phyloP scores from a whole-genome alignment of 768 basidiomycete species.

The Phaffia tasmanica region DNA sequence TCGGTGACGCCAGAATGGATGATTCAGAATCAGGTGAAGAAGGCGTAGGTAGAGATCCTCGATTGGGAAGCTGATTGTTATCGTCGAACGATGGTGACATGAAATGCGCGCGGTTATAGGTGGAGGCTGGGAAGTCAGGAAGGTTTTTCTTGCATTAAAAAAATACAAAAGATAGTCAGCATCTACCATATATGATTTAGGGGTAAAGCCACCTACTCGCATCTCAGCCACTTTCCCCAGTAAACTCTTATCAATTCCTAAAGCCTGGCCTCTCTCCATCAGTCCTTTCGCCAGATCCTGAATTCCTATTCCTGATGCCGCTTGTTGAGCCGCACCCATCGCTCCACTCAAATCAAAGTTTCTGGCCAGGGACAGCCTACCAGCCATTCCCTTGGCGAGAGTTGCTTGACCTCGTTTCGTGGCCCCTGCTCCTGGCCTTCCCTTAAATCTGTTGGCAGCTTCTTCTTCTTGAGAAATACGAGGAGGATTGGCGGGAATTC shows the following conservation, averaged over 20 bases:
- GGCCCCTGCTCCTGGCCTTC: slow-evolving; percentile 55
- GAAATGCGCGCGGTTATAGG: neutral
- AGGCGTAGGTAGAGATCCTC: too few species aligned
- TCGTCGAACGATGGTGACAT: neutral
- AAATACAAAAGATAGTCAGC: neutral
- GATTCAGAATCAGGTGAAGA: too few species aligned
- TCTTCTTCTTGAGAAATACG: slow-evolving; percentile 41
- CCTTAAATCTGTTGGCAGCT: slow-evolving; percentile 47
- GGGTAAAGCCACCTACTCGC: slow-evolving; percentile 28
- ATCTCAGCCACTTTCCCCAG: slow-evolving; percentile 36
- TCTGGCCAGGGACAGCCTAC: neutral
- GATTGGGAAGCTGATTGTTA: too few species aligned
- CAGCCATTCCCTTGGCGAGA: slow-evolving; percentile 50
- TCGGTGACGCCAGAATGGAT: too few species aligned
- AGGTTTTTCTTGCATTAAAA: slow-evolving; percentile 56
- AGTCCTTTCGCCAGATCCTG: slow-evolving; percentile 35
- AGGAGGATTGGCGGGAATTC: slow-evolving; percentile 59
- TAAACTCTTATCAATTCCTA: slow-evolving; percentile 46
- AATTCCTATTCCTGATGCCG: slow-evolving; percentile 26
- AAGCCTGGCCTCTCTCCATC: slow-evolving; percentile 40
- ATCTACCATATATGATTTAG: neutral
- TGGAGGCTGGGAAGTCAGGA: slow-evolving; percentile 57
- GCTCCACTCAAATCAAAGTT: slow-evolving; percentile 5
- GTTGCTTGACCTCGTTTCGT: slow-evolving; percentile 65
- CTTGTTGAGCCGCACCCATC: neutral